Evolutionary conservation across 2,329 filamentous ascomycete genomes (phyloP), one percentile per base, ranked within the genome.

Genomic region (Cucurbitaria berberidis): DNA sequence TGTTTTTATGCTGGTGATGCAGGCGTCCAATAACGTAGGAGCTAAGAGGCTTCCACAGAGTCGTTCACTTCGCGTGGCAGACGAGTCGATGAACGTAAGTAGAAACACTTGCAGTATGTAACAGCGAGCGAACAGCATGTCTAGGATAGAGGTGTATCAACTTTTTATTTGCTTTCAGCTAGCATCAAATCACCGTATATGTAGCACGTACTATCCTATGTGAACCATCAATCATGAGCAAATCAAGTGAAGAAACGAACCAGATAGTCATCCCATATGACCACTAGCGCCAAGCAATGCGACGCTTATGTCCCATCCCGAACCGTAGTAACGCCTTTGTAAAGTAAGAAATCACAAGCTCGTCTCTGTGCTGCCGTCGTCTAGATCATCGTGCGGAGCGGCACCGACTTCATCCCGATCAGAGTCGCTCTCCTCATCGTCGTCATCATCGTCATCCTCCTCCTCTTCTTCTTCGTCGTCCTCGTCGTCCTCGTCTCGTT

Each of bases 401-500:
- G 13, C 45, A 8, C 50, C 48, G 1, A 27, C 18, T 4, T 56
- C 48, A 16, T 35, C 39, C 7, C 34, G 24, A 15, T 40, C 26
- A 21, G 45, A 51, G 21, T 63, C 63, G 16, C 26, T 48, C 1
- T 67, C 66, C 0, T 60, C 58, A 1, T 62, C 58, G 0, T 58
- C 55, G 0, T 65, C 63, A 1, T 62, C 62, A 3, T 71, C 64
- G 0, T 64, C 62, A 5, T 68, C 60, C 1, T 66, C 62, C 1
- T 57, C 63, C 0, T 75, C 75, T 3, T 73, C 67, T 1, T 71
- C 68, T 1, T 63, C 60, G 2, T 73, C 74, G 1, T 69, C 69
- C 4, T 80, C 78, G 3, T 80, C 78, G 18, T 79, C 78, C 0
- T 78, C 78, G 19, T 76, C 76, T 15, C 74, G 75, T 29, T 78